phyloP scores from a whole-genome alignment of 1,284 basidiomycete genomes.

The Hemileia vastatrix region DNA sequence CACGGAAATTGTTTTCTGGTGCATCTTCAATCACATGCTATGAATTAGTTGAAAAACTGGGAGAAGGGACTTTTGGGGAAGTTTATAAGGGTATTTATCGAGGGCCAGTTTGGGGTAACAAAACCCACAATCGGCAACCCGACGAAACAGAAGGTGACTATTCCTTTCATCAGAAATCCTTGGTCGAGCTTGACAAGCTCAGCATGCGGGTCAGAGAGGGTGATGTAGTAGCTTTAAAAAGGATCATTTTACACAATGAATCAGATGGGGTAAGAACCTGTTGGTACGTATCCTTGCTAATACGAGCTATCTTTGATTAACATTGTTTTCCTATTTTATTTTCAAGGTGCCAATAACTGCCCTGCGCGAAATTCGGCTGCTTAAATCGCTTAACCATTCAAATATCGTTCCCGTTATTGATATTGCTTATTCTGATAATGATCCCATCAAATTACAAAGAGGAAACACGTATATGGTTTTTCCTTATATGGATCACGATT shows the following conservation, averaged over 20 bases:
- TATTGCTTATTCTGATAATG: slow-evolving; percentile 60
- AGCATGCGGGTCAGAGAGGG: slow-evolving; percentile 40
- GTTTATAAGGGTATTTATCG: slow-evolving; percentile 41
- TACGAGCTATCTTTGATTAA: slow-evolving; percentile 32
- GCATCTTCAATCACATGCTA: slow-evolving; percentile 70
- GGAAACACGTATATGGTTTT: slow-evolving; percentile 87
- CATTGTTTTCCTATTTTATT: neutral
- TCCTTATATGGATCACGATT: slow-evolving; percentile 98
- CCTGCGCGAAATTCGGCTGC: slow-evolving; percentile 92
- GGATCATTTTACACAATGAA: slow-evolving; percentile 90
- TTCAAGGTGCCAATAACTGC: slow-evolving; percentile 69
- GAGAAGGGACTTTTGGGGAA: slow-evolving; percentile 83
- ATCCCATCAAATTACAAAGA: slow-evolving; percentile 45
- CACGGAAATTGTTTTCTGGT: slow-evolving; percentile 56
- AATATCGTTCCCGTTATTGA: slow-evolving; percentile 81
- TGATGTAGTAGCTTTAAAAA: slow-evolving; percentile 73
- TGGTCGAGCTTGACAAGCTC: no score
- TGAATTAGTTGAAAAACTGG: slow-evolving; percentile 69
- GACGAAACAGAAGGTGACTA: slow-evolving; percentile 14
- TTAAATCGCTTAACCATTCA: slow-evolving; percentile 77
- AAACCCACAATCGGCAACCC: slow-evolving; percentile 26
- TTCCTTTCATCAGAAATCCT: neutral
- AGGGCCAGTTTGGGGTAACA: slow-evolving; percentile 10
- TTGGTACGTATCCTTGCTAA: neutral
- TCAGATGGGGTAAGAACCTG: slow-evolving; percentile 64